Base-by-base conservation (phyloP, 176 grass and related monocot species). In the Elymus sibiricus region DNA sequence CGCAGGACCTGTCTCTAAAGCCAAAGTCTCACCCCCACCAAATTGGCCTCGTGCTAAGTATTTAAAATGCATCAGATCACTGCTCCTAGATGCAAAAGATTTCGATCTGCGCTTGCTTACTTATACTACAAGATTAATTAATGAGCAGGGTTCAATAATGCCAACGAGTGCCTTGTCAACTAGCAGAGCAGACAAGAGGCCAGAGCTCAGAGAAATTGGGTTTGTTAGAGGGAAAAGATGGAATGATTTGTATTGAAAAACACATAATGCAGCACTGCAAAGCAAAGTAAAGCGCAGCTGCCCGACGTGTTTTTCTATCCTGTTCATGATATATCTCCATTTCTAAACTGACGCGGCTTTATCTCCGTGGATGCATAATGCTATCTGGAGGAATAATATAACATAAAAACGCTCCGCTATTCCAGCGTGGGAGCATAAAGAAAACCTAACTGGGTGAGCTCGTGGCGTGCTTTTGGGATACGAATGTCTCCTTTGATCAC, bases 111-210 rank as follows among this genome's bases (percentile, higher is more conserved):
- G 55, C 65, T 46, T 25, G 17, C 14, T 77, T 77, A 6, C 1
- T 28, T 42, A 15, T 16, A 22, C 0, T 7, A 32, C 44, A 53
- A 27, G 29, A 53, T 53, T 79, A 44, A 9, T 11, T 26, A 39
- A 64, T 84, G 28, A 14, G 21, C 14, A 9, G 13, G 14, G 6
- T 28, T 40, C 60, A 70, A 81, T 56, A 80, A 79, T 91, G 76
- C 26, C 6, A 87, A 87, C 85, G 81, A 87, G 85, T 60, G 85
- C 60, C 60, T 31, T 62, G 76, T 76, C 85, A 80, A 80, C 17
- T 82, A 29, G 28, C 79, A 78, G 9, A 58, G 31, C 39, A 71
- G 11, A n/a, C 4, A 11, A 64, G 12, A 24, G 2, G 49, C 16
- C 49, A 51, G 53, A 22, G 7, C 5, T 5, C 28, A 70, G 9